Conservation (phyloP, 768 basidiomycete species). For the Trametes meyenii region DNA sequence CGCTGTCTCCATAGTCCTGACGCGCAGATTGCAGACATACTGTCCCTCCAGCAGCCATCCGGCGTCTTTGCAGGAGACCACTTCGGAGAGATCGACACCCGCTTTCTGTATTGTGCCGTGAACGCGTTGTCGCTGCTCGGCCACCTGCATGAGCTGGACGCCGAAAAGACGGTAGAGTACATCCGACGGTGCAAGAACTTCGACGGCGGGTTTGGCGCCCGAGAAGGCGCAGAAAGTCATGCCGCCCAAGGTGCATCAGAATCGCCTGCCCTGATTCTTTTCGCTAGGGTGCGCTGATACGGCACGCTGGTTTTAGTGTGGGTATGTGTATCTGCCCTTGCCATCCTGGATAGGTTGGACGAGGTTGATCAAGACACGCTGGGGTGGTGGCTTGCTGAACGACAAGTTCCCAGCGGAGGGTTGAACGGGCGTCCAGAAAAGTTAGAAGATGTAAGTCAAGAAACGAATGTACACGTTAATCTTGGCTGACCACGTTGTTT, state of each 20-base stretch:
- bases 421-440: constrained; percentile 98
- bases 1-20: neutral
- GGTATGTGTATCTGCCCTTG: constrained; percentile 84
- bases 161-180: constrained; percentile 68
- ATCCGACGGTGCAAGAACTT: constrained; percentile 84
- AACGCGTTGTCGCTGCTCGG: constrained; percentile 82
- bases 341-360: constrained; percentile 85
- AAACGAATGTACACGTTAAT: neutral
- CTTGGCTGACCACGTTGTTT: neutral
- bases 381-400: constrained; percentile 92
- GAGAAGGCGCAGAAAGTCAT: constrained; percentile 90
- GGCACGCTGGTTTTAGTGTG: constrained; percentile 59
- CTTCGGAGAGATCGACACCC: constrained; percentile 92
- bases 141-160: constrained; percentile 66
- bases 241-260: constrained; percentile 72
- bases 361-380: constrained; percentile 78
- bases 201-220: constrained; percentile 91
- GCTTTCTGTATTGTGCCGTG: constrained; percentile 89
- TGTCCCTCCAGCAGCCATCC: constrained; percentile 81
- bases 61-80: constrained; percentile 89
- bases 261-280: neutral
- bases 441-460: constrained; percentile 79
- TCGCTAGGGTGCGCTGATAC: neutral
- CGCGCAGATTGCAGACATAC: constrained; percentile 58
- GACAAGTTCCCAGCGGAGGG: constrained; percentile 92